These are phyloP conservation scores for Suillus subaureus DNA, from an alignment of 768 basidiomycete genomes.

Conservation along the genomic window DNA sequence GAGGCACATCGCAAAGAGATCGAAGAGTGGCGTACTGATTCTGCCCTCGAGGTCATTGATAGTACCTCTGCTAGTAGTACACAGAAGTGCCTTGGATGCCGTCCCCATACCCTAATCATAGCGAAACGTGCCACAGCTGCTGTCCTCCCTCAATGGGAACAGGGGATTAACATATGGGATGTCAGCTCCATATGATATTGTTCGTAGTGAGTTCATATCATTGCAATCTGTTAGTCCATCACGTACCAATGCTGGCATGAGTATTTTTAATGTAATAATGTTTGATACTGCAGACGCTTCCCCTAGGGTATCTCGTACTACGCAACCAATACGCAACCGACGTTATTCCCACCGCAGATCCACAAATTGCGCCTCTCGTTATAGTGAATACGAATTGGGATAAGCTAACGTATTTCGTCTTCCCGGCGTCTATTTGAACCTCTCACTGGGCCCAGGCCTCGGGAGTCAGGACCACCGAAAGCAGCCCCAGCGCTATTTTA, in stretches of 20 bases:
- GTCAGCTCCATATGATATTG: neutral
- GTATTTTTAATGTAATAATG: neutral
- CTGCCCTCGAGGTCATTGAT: neutral
- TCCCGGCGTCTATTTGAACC: neutral
- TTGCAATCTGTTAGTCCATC: neutral
- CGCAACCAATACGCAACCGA: too few species aligned
- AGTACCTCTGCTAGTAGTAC: neutral
- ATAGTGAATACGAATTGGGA: neutral
- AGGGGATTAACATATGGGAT: neutral
- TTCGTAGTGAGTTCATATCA: neutral
- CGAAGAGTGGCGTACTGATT: conserved; percentile 10
- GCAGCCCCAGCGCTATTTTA: neutral
- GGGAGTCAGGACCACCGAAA: neutral
- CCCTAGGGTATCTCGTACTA: neutral
- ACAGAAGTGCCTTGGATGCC: neutral
- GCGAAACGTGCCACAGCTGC: neutral
- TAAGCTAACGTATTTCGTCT: neutral
- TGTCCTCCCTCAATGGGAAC: conserved; percentile 1
- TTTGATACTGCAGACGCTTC: neutral
- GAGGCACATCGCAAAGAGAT: conserved; percentile 14
- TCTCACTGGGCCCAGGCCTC: too few species aligned
- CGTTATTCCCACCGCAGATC: neutral
- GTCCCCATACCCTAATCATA: neutral
- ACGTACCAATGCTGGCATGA: neutral
- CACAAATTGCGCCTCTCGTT: neutral